These are phyloP conservation scores for Xylaria polymorpha DNA, from an alignment of 2,329 filamentous ascomycete genomes.

Conservation along the genomic window DNA sequence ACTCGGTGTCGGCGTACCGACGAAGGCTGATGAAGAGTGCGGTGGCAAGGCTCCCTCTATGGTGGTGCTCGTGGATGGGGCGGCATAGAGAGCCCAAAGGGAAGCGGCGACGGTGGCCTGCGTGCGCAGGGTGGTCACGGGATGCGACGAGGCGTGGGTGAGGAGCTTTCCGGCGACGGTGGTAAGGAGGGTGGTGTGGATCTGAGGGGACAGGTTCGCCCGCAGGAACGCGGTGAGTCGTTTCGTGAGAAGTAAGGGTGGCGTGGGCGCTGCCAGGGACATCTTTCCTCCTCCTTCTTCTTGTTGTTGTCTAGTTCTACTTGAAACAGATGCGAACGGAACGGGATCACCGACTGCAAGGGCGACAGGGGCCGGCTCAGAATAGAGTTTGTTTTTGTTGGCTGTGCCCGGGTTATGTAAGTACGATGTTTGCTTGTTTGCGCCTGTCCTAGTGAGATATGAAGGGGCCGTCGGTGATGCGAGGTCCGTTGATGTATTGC, in stretches of 20 bases:
- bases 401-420: neutral
- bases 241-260: conserved; percentile 73
- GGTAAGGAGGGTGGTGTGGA: conserved; percentile 70
- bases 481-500: neutral
- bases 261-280: conserved; percentile 55
- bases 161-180: conserved; percentile 72
- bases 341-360: neutral
- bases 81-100: conserved; percentile 68
- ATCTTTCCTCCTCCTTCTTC: conserved; percentile 33
- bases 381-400: neutral
- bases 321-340: neutral
- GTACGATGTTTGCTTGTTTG: neutral
- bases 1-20: conserved; percentile 44
- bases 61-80: conserved; percentile 54
- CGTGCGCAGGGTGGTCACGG: conserved; percentile 68
- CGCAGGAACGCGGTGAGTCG: conserved; percentile 71
- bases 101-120: conserved; percentile 73
- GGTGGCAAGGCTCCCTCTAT: conserved; percentile 57
- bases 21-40: conserved; percentile 25
- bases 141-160: conserved; percentile 67
- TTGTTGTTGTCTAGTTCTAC: neutral
- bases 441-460: neutral
- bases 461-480: neutral
- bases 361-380: neutral
- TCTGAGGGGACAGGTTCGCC: conserved; percentile 65